Evolutionary conservation across 306 rosid species (phyloP).

Genomic region (Cyamopsis tetragonoloba): DNA sequence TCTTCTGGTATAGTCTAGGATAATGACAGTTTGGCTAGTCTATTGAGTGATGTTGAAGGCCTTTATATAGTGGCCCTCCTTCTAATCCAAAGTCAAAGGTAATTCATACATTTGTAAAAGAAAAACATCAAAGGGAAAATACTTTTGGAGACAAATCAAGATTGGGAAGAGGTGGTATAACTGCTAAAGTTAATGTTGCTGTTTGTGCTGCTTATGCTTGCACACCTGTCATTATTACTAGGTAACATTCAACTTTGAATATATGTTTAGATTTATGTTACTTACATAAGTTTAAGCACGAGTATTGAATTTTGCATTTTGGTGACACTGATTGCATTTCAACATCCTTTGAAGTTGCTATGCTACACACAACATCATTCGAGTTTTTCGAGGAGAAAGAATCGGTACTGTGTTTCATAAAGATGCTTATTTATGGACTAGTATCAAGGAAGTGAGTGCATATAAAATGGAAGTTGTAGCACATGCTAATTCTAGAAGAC

Average conservation of each 20-base stretch:
- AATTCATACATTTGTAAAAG: conserved; percentile 69
- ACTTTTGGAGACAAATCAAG: conserved; percentile 89
- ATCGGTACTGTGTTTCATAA: conserved; percentile 82
- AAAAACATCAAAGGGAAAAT: conserved; percentile 67
- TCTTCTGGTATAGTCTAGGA: conserved; percentile 93
- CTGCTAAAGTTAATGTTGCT: conserved; percentile 89
- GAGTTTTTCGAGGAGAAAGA: conserved; percentile 73
- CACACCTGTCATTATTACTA: conserved; percentile 83
- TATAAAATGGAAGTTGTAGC: conserved; percentile 82
- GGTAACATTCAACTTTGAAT: conserved; percentile 36
- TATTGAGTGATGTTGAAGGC: conserved; percentile 93
- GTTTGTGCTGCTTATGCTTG: conserved; percentile 66
- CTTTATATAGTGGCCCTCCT: conserved; percentile 90
- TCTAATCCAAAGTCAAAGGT: conserved; percentile 70
- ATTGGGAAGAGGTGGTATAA: conserved; percentile 89
- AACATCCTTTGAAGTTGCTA: conserved; percentile 52
- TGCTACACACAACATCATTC: conserved; percentile 65
- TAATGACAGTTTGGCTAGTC: conserved; percentile 85
- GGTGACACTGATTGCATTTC: conserved; percentile 16
- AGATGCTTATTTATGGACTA: conserved; percentile 79
- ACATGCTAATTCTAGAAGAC: conserved; percentile 56
- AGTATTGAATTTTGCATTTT: background rate
- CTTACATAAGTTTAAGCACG: background rate
- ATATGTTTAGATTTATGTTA: background rate
- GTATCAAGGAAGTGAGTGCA: conserved; percentile 57